Conservation (phyloP, 1,284 basidiomycete genomes). For the Inonotus obliquus region DNA sequence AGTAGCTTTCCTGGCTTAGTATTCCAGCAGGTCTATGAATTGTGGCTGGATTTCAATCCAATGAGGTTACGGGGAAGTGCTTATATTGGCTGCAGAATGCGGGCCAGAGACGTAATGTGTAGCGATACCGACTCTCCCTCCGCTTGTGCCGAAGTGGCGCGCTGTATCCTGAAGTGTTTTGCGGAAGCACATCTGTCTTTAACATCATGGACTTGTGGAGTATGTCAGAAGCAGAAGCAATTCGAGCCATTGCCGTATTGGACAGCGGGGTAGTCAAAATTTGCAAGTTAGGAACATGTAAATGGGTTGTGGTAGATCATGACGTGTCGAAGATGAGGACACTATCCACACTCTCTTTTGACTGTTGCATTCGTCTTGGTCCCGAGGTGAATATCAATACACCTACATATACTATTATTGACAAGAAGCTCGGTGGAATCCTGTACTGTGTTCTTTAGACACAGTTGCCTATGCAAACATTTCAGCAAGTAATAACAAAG, state of each 20-base stretch:
- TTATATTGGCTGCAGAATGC: no score
- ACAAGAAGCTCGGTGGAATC: no score
- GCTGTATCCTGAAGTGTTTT: neutral
- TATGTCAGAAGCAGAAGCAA: neutral
- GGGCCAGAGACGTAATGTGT: neutral
- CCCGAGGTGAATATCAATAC: no score
- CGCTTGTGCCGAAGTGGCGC: neutral
- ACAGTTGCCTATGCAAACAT: neutral
- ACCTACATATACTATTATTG: no score
- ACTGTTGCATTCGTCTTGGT: no score
- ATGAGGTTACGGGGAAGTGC: no score
- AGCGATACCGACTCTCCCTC: neutral
- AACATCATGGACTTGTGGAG: neutral
- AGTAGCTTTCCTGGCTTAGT: neutral
- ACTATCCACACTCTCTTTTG: no score
- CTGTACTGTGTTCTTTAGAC: neutral
- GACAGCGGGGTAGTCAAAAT: neutral
- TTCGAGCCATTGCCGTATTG: neutral
- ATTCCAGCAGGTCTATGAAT: neutral
- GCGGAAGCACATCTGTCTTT: neutral
- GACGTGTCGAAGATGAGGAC: neutral
- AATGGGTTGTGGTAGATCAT: neutral
- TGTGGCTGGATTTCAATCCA: no score
- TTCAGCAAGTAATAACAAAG: neutral
- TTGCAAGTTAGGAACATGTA: neutral